phyloP scores from a whole-genome alignment of 1,284 basidiomycete species.

The Malassezia arunalokei region DNA sequence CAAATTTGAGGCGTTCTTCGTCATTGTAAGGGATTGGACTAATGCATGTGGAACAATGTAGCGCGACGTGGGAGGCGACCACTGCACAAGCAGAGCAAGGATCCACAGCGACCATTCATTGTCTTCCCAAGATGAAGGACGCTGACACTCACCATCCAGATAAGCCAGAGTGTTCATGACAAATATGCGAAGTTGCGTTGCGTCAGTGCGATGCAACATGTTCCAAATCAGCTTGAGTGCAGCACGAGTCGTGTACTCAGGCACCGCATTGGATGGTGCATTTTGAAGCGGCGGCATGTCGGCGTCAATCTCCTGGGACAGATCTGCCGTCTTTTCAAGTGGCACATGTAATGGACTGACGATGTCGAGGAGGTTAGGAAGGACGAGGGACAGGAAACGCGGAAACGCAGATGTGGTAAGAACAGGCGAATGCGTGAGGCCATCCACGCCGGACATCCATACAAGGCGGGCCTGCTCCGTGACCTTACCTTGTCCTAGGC shows the following conservation, averaged over 20 bases:
- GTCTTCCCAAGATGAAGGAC: slow-evolving; percentile 54
- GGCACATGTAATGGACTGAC: not conserved
- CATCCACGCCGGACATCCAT: slow-evolving; percentile 4
- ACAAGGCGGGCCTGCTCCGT: not conserved
- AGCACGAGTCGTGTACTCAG: not conserved
- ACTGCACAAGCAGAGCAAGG: slow-evolving; percentile 61
- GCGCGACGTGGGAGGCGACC: slow-evolving; percentile 82
- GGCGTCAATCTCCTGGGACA: not conserved
- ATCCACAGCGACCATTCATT: slow-evolving; percentile 70
- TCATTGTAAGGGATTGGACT: slow-evolving; percentile 52
- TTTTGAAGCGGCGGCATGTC: not conserved
- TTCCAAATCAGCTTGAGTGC: slow-evolving; percentile 4
- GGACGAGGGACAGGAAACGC: not conserved
- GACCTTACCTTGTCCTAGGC: not conserved
- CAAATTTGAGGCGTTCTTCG: not conserved
- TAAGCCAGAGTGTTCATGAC: slow-evolving; percentile 56
- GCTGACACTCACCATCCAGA: slow-evolving; percentile 24
- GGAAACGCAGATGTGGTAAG: slow-evolving; percentile 3
- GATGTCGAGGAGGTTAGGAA: slow-evolving; percentile 3
- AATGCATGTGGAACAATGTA: slow-evolving; percentile 74
- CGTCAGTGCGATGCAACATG: slow-evolving; percentile 60
- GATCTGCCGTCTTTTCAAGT: not conserved
- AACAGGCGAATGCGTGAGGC: not conserved
- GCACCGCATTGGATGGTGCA: not conserved
- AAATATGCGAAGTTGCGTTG: slow-evolving; percentile 58